Evolutionary conservation across 2,329 filamentous ascomycete species (phyloP).

Genomic region (Sporothrix phasma): DNA sequence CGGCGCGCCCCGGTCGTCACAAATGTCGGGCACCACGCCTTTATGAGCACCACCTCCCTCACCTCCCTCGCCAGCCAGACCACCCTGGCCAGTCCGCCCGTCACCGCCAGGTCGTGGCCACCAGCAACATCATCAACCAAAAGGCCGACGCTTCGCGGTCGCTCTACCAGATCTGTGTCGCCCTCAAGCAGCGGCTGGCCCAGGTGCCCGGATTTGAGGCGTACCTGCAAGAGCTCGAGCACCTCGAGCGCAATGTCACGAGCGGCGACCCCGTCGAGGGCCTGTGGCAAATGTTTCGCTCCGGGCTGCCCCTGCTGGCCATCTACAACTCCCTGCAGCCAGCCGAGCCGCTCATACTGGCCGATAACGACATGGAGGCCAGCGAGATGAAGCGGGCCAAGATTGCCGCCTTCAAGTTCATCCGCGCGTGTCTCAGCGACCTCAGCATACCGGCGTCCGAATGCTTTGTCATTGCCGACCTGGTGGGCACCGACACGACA

Average conservation of each 20-base stretch:
- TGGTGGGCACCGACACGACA: slow-evolving; percentile 89
- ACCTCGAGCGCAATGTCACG: slow-evolving; percentile 52
- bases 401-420: slow-evolving; percentile 82
- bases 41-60: slow-evolving; percentile 43
- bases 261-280: slow-evolving; percentile 75
- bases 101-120: slow-evolving; percentile 59
- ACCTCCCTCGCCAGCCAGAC: slow-evolving; percentile 37
- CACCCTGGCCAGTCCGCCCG: slow-evolving; percentile 31
- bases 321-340: slow-evolving; percentile 84
- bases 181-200: slow-evolving; percentile 68
- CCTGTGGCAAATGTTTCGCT: slow-evolving; percentile 77
- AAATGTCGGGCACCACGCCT: slow-evolving; percentile 53
- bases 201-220: slow-evolving; percentile 76
- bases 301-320: slow-evolving; percentile 72
- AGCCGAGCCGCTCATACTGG: slow-evolving; percentile 55
- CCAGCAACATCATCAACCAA: slow-evolving; percentile 93
- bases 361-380: slow-evolving; percentile 39
- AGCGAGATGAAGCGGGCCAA: slow-evolving; percentile 70
- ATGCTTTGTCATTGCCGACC: slow-evolving; percentile 83
- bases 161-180: slow-evolving; percentile 89
- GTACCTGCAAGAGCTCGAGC: slow-evolving; percentile 61
- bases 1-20: slow-evolving; percentile 45
- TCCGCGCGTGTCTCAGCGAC: slow-evolving; percentile 78
- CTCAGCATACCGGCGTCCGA: slow-evolving; percentile 70
- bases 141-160: slow-evolving; percentile 85